Evolutionary conservation across 768 basidiomycete genomes (phyloP), one percentile per base, ranked within the genome.

Genomic region (Cyathus striatus): DNA sequence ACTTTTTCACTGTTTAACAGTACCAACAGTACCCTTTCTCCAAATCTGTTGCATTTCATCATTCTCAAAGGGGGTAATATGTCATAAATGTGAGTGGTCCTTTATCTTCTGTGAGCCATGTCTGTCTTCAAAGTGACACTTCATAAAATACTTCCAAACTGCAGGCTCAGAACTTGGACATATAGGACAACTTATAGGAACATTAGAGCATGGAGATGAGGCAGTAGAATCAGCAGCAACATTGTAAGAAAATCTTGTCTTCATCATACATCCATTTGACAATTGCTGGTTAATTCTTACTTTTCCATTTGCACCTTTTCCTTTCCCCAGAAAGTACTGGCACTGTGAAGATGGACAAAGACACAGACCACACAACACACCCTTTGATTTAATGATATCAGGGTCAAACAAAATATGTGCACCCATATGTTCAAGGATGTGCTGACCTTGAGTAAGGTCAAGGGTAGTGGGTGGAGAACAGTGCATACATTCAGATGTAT

Each of bases 401-500:
- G 49, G 25, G 37, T 61, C 59, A 39, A 50, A 24, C 12, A 60
- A 55, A 23, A 62, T 55, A 45, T 63, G 61, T 3, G 54, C 41
- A 5, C 50, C 59, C 2, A 56, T 52, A 32, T 64, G 63, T 12
- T 58, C 49, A 3, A 64, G 47, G 0, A 63, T 42, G 1, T 45
- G 46, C n/a, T 50, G 57, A 25, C 42, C 49, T 38, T 54, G 45
- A 3, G 42, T 25, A 14, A 46, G 40, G 34, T 53, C 45, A 5
- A 52, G 48, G 16, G 39, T 24, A 3, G 51, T 6, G 3, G 47
- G 16, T 5, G 49, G 47, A 10, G 41, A 24, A 43, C 51, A 51
- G 5, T 13, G 24, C 2, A 42, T 38, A 40, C 57, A 57, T n/a
- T 46, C 44, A 0, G 40, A 34, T 6, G 44, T 43, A 18, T 36